Conservation (phyloP, 2,329 filamentous ascomycete genomes). For the Emmonsia crescens region DNA sequence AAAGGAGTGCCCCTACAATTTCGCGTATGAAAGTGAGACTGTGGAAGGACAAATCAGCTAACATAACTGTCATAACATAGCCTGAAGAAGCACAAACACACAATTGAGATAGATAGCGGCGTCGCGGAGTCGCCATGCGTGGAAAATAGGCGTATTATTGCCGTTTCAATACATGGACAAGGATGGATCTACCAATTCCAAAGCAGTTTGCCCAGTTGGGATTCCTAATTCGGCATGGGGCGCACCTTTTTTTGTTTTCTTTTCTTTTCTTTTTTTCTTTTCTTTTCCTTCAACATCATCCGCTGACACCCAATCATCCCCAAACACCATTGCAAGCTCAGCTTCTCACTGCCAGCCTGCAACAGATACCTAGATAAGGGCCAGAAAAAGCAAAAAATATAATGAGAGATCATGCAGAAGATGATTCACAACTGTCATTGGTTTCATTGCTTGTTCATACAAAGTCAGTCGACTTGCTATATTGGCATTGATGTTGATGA, state of each 20-base stretch:
- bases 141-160: background rate
- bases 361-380: background rate
- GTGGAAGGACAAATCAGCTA: too few relatives aligned
- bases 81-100: too few relatives aligned
- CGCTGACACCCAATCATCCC: background rate
- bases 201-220: background rate
- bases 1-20: too few relatives aligned
- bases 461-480: background rate
- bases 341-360: background rate
- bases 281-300: background rate
- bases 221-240: background rate
- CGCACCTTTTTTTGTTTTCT: background rate
- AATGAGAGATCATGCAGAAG: background rate
- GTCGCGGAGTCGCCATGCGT: background rate
- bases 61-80: too few relatives aligned
- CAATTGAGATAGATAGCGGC: background rate
- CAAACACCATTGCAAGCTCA: background rate
- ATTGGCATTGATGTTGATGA: background rate
- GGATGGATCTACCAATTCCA: background rate
- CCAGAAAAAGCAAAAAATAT: background rate
- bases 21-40: too few relatives aligned
- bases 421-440: too few relatives aligned
- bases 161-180: background rate
- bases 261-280: too few relatives aligned
- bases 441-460: background rate